Percentiles rank a stretch among this genome's conserved stretches.
Evolutionary conservation across 495 filamentous ascomycete genomes (phyloP).

Genomic region (Lentithecium fluviatile): DNA sequence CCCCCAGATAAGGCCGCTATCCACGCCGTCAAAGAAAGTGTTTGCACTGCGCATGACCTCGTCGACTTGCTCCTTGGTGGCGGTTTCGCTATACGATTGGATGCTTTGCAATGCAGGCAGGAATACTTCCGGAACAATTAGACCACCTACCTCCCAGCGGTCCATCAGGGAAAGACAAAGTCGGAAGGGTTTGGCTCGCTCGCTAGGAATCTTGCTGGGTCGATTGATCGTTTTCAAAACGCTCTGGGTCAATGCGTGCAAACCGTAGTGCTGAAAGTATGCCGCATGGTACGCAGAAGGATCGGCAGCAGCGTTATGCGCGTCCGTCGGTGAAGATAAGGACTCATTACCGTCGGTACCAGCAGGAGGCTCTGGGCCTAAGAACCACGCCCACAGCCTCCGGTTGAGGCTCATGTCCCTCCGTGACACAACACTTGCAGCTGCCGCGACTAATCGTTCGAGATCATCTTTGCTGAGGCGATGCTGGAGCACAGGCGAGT

Average conservation of each 20-base stretch:
- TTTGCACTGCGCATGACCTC: conserved; percentile 91
- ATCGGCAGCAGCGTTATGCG: conserved; percentile 50
- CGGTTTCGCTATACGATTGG: conserved; percentile 61
- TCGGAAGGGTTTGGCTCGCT: conserved; percentile 82
- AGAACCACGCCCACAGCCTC: conserved; percentile 92
- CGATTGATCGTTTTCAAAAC: conserved; percentile 72
- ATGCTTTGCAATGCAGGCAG: conserved; percentile 79
- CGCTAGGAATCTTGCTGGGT: conserved; percentile 54
- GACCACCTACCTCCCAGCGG: conserved; percentile 90
- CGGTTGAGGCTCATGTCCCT: conserved; percentile 96
- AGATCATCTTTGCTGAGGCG: conserved; percentile 70
- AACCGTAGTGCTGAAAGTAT: conserved; percentile 80
- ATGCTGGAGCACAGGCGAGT: conserved; percentile 75
- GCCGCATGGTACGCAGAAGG: conserved; percentile 48
- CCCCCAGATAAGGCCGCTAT: conserved; percentile 88
- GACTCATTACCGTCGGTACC: conserved; percentile 46
- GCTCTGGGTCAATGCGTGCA: conserved; percentile 69
- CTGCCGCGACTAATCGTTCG: conserved; percentile 76
- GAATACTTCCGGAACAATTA: conserved; percentile 85
- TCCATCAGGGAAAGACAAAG: conserved; percentile 97
- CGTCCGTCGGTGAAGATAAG: conserved; percentile 51
- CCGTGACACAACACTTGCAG: conserved; percentile 76
- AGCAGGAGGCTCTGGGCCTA: conserved; percentile 71
- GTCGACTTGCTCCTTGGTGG: conserved; percentile 65
- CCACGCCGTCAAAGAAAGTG: conserved; percentile 95